Evolutionary conservation across 192 early-diverging fungal species (phyloP).

Genomic region (Neocallimastix lanati): DNA sequence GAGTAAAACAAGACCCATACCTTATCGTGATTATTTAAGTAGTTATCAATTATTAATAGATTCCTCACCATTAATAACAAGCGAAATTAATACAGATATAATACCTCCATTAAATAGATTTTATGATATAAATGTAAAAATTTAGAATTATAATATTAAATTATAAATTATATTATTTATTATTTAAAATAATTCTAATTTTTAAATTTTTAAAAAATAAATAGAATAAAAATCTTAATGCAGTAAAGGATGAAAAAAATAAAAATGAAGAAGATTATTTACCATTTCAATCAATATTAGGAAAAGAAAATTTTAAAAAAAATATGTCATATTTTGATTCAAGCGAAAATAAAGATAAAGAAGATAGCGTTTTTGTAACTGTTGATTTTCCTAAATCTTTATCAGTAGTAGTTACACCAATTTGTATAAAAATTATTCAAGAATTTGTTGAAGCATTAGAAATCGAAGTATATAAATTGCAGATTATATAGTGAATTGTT

Average conservation of each 20-base stretch:
- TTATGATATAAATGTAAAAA: background rate
- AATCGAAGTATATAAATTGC: background rate
- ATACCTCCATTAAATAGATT: background rate
- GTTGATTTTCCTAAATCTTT: background rate
- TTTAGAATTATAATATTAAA: too few species aligned
- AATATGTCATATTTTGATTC: background rate
- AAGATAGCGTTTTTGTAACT: background rate
- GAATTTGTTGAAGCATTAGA: background rate
- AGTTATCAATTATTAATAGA: background rate
- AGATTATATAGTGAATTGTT: too few species aligned
- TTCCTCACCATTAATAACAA: background rate
- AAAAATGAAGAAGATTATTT: background rate
- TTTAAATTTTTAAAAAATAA: background rate
- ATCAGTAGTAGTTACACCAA: background rate
- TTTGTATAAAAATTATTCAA: background rate
- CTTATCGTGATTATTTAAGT: background rate
- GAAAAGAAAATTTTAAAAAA: background rate
- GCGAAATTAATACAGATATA: background rate
- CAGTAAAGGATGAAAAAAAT: background rate
- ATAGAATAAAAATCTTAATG: background rate
- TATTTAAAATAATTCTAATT: too few species aligned
- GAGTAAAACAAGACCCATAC: background rate
- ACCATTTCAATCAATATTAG: background rate
- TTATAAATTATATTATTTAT: too few species aligned
- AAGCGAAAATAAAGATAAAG: background rate